Base-by-base conservation (phyloP, 257 asterid species). In the Phtheirospermum japonicum region DNA sequence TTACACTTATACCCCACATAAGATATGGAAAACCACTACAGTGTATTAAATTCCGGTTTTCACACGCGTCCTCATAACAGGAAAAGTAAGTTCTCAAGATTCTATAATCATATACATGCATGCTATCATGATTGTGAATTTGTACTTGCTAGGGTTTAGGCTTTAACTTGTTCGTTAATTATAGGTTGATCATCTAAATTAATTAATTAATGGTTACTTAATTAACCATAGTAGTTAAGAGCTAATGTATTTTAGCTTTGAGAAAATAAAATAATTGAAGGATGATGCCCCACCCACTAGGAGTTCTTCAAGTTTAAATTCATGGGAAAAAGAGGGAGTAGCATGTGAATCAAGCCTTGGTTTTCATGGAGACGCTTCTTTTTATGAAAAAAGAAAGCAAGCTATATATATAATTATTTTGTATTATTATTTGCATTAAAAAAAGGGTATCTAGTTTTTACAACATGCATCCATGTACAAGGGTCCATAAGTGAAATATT, bases 371-470 rank as follows among this genome's bases (percentile, higher is more conserved):
- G 50, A 72, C 77, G 68, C 83, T 68, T 9, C 86, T 83, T 79
- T 86, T 83, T 32, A 77, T 75, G 86, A 79, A 78, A n/a, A n/a
- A n/a, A n/a, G n/a, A n/a, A n/a, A n/a, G n/a, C n/a, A 78, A 17
- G 31, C 19, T 46, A 63, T 61, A 61, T 73, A 48, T 58, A 8
- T 49, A 16, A 14, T 6, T 14, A 48, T 6, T 14, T 48, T 4
- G n/a, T 13, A 13, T 11, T 6, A n/a, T 4, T 50, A 2, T 49
- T 0, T 8, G 13, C 13, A 5, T 18, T 49, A 18, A 20, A 9
- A 8, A 0, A 10, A 0, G 23, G 23, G 9, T n/a, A 50, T 50
- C 6, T 18, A 9, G 6, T 16, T 18, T 10, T 13, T 43, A 12
- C 6, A 43, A 17, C 31, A 50, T 19, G 4, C 31, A 7, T 50